Base-by-base conservation (phyloP, 176 grass and related monocot species). In the Ananas comosus region DNA sequence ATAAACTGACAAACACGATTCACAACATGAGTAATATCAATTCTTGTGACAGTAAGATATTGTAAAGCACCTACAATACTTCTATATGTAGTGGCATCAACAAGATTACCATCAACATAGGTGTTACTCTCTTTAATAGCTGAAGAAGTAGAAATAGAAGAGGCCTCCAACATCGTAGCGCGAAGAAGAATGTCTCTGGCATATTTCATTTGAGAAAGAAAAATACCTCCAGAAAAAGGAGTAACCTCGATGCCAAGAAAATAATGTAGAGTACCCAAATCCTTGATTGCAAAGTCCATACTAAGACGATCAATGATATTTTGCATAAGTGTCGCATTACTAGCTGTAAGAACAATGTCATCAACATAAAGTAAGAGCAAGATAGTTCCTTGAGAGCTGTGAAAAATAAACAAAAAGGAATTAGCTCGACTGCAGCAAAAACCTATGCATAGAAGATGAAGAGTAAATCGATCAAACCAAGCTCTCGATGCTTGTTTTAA, bases 141-240 rank as follows among this genome's bases (percentile, higher is more conserved):
- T 3, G 3, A 29, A 3, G 3, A 2, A 29, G 28, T 29, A 29
- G 28, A 29, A 29, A 29, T 29, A 29, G 28, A 3, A 29, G 28
- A 29, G 3, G 28, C 28, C 28, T 29, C 2, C 28, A 63, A 28
- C 75, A 78, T 78, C 0, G 49, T 13, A 1, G 28, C 65, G 0
- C 65, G 65, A 2, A 21, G 0, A 1, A 79, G 51, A 11, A 72
- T 71, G 2, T 72, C 51, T 0, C 54, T 27, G 12, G 42, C 27
- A 11, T 77, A 77, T 9, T 61, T 17, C 2, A 11, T 19, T 51
- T 72, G 77, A 65, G 53, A 71, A 0, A 72, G 9, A 14, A 72
- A 50, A 0, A 72, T 12, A 4, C 53, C 21, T 2, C 6, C 11
- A 50, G 13, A 1, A 0, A 10, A 12, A 4, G 9, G 13, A 0